Evolutionary conservation across 148 eudicot species (phyloP).

Genomic region (Diospyros lotus): DNA sequence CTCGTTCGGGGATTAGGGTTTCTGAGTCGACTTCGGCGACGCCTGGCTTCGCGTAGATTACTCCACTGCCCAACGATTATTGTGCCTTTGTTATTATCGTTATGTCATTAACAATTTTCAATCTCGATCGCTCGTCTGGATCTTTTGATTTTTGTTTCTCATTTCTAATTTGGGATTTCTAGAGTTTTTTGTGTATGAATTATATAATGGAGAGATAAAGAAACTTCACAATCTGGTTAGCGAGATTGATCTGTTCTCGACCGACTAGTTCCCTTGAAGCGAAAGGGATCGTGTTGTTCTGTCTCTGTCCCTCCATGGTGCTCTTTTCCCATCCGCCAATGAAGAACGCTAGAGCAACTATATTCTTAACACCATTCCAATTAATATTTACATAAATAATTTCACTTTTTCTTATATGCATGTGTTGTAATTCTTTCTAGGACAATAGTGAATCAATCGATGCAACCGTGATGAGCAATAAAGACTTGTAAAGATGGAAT

Average conservation of each 20-base stretch:
- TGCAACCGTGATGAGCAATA: constrained; percentile 50
- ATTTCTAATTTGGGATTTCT: no score
- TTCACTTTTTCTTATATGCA: no score
- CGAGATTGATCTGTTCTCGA: constrained; percentile 31
- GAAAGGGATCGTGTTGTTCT: constrained; percentile 38
- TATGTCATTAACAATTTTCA: no score
- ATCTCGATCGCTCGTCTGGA: no score
- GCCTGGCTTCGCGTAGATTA: no score
- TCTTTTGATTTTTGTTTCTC: no score
- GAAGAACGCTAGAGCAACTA: constrained; percentile 38
- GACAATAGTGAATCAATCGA: background rate
- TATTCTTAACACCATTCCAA: background rate
- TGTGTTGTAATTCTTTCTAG: background rate
- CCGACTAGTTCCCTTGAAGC: constrained; percentile 91
- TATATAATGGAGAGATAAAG: no score
- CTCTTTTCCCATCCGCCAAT: background rate
- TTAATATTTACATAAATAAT: background rate
- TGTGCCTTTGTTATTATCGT: no score
- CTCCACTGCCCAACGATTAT: no score
- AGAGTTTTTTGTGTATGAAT: no score
- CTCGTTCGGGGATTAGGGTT: no score
- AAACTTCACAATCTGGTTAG: constrained; percentile 39
- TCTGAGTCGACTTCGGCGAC: no score
- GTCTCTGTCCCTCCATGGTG: constrained; percentile 7
- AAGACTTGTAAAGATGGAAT: constrained; percentile 94